These are phyloP conservation scores for Fusarium bactridioides DNA, from an alignment of 2,329 filamentous ascomycete species.

Conservation along the genomic window DNA sequence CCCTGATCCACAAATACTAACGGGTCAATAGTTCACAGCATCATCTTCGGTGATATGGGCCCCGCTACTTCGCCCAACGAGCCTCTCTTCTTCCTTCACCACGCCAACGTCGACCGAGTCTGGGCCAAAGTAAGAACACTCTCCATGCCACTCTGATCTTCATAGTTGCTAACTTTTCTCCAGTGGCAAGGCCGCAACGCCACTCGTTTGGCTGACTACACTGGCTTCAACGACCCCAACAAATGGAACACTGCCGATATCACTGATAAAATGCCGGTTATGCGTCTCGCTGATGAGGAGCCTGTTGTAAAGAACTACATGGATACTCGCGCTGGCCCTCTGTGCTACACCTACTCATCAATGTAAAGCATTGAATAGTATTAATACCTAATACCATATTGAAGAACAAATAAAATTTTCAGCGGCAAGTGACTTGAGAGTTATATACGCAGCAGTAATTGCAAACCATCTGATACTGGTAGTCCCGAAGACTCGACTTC, in stretches of 20 bases:
- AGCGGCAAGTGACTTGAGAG: too few species aligned
- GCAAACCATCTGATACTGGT: too few species aligned
- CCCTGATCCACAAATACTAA: rapidly evolving
- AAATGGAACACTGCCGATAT: background rate
- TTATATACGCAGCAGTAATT: too few species aligned
- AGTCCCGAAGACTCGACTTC: too few species aligned
- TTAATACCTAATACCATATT: too few species aligned
- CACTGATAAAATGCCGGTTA: background rate
- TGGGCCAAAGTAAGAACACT: constrained; percentile 3
- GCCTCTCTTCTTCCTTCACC: constrained; percentile 42
- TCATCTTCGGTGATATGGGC: constrained; percentile 39
- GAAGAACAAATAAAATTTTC: too few species aligned
- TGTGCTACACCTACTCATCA: constrained; percentile 23
- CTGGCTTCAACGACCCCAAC: background rate
- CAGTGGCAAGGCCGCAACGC: constrained; percentile 15
- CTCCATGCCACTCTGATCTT: rapidly evolving
- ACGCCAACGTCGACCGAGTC: constrained; percentile 39
- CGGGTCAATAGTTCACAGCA: background rate
- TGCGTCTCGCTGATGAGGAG: background rate
- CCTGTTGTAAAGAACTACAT: constrained; percentile 20
- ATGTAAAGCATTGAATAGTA: background rate
- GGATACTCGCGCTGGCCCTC: constrained; percentile 2
- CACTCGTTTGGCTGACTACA: constrained; percentile 7
- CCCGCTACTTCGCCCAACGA: constrained; percentile 41
- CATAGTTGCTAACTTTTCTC: background rate